Conservation (phyloP, 768 basidiomycete genomes). For the Pilatotrama ljubarskyi region DNA sequence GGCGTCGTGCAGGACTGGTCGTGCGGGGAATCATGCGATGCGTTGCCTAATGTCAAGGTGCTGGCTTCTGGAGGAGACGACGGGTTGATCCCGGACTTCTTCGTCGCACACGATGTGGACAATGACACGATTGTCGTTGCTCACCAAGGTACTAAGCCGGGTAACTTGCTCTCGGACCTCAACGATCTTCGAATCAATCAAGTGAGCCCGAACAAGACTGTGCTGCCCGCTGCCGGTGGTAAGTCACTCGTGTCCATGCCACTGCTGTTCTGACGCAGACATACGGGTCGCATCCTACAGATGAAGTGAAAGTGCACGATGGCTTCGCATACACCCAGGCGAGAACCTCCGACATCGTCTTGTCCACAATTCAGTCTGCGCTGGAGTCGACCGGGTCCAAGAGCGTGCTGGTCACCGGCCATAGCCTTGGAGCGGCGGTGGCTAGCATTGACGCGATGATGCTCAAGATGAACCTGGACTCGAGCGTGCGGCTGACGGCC, state of each 20-base stretch:
- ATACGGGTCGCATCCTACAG: neutral
- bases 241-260: neutral
- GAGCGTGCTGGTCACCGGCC: slow-evolving; percentile 42
- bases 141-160: slow-evolving; percentile 42
- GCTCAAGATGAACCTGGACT: slow-evolving; percentile 39
- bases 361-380: slow-evolving; percentile 33
- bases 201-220: slow-evolving; percentile 32
- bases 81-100: slow-evolving; percentile 34
- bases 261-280: neutral
- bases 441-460: slow-evolving; percentile 46
- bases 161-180: slow-evolving; percentile 36
- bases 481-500: slow-evolving; percentile 35
- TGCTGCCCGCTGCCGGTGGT: slow-evolving; percentile 34
- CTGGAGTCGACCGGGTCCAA: slow-evolving; percentile 32
- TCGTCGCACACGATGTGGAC: slow-evolving; percentile 38
- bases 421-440: slow-evolving; percentile 41
- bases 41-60: slow-evolving; percentile 21
- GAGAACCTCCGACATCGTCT: slow-evolving; percentile 38
- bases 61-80: slow-evolving; percentile 26
- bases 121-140: slow-evolving; percentile 40
- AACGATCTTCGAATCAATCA: slow-evolving; percentile 38
- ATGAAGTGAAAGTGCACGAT: slow-evolving; percentile 38
- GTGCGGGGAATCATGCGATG: slow-evolving; percentile 38
- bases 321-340: slow-evolving; percentile 44
- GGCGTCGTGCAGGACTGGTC: slow-evolving; percentile 34